Conservation (phyloP, 1,139 yeast genomes). For the Debaryomycetaceae sp. region DNA sequence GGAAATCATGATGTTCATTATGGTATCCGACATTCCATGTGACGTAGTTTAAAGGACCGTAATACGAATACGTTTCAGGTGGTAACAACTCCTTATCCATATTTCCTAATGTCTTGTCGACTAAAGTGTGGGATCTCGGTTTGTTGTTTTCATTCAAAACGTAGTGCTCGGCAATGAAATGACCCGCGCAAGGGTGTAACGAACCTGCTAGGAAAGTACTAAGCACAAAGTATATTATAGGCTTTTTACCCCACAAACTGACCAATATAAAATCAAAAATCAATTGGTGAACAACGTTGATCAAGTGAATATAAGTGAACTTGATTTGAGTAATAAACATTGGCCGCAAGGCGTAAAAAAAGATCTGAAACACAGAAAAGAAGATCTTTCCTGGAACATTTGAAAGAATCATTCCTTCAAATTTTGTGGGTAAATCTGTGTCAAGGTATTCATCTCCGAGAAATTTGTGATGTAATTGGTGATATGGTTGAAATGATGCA, state of each 20-base stretch:
- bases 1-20: constrained; percentile 94
- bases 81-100: constrained; percentile 44
- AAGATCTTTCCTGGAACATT: constrained; percentile 84
- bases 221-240: constrained; percentile 64
- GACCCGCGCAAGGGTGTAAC: constrained; percentile 92
- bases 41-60: constrained; percentile 70
- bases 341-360: constrained; percentile 87
- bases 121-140: constrained; percentile 17
- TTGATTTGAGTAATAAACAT: constrained; percentile 77
- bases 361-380: constrained; percentile 84
- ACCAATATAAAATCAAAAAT: constrained; percentile 57
- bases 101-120: constrained; percentile 17
- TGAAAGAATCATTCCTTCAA: constrained; percentile 72
- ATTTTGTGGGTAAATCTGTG: constrained; percentile 80
- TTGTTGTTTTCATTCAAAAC: constrained; percentile 61
- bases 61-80: constrained; percentile 82
- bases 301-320: constrained; percentile 69
- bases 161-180: constrained; percentile 91
- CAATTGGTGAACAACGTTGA: constrained; percentile 64
- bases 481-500: constrained; percentile 91
- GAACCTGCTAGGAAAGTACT: constrained; percentile 89
- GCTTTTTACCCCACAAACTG: constrained; percentile 57
- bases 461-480: constrained; percentile 86
- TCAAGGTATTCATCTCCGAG: constrained; percentile 84
- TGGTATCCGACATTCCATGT: constrained; percentile 95